Evolutionary conservation across 192 early-diverging fungal species (phyloP).

Genomic region (Neocallimastix lanati): DNA sequence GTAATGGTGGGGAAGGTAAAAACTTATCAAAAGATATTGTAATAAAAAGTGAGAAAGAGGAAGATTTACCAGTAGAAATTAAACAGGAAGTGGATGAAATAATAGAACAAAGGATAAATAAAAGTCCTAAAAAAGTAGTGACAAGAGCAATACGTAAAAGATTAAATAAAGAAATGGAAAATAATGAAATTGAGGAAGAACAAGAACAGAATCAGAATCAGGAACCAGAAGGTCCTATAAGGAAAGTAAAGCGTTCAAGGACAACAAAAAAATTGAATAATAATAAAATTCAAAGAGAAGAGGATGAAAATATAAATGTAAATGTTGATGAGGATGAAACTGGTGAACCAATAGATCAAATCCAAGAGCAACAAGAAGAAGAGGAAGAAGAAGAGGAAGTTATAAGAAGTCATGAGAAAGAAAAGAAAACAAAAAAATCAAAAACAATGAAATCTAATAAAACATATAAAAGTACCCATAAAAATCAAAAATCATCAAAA

Average conservation of each 20-base stretch:
- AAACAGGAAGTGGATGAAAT: background rate
- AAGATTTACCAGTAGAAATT: background rate
- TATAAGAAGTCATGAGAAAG: background rate
- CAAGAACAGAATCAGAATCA: no score
- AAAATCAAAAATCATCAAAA: background rate
- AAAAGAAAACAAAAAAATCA: background rate
- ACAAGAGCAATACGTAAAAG: no score
- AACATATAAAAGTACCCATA: background rate
- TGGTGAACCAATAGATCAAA: background rate
- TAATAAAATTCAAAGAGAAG: no score
- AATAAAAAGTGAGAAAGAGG: background rate
- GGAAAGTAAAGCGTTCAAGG: no score
- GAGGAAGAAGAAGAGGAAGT: background rate
- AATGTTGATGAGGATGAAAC: background rate
- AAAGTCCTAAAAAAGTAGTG: no score
- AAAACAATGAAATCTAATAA: no score
- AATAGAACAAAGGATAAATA: no score
- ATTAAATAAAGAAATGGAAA: background rate
- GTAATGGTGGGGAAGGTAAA: background rate
- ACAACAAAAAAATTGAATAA: no score
- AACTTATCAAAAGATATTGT: background rate
- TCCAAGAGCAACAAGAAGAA: background rate
- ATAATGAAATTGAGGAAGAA: background rate
- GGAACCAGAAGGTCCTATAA: no score
- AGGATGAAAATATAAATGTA: no score